Evolutionary conservation across 805 yeast genomes (phyloP).

Genomic region (Candida quercuum): DNA sequence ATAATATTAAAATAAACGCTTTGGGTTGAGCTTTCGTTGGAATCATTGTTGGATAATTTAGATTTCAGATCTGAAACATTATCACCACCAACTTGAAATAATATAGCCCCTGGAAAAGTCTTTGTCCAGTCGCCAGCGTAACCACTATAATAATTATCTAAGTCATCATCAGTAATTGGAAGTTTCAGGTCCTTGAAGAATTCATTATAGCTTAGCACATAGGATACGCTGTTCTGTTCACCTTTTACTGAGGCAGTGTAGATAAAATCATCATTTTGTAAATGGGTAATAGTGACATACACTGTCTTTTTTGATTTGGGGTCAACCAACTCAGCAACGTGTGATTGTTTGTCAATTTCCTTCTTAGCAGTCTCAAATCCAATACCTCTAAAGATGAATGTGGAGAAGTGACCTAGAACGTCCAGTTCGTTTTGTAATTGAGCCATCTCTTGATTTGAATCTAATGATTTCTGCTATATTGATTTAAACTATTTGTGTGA

Average conservation of each 20-base stretch:
- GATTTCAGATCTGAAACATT: neutral
- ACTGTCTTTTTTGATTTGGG: neutral
- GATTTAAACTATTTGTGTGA: too few relatives aligned
- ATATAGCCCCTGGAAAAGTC: neutral
- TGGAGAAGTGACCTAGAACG: neutral
- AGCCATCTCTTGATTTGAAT: too few relatives aligned
- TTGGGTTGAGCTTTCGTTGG: neutral
- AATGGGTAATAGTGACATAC: neutral
- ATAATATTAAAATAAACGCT: neutral
- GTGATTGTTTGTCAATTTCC: neutral
- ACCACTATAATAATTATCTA: neutral
- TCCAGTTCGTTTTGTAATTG: neutral
- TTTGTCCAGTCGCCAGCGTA: neutral
- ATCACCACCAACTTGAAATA: neutral
- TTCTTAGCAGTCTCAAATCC: neutral
- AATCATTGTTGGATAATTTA: neutral
- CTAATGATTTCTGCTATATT: too few relatives aligned
- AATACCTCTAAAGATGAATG: neutral
- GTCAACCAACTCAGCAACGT: neutral
- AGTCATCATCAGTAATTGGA: neutral
- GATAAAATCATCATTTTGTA: neutral
- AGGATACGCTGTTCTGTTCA: neutral
- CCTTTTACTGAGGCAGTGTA: neutral
- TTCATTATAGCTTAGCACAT: neutral
- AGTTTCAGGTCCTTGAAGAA: neutral